Base-by-base conservation (phyloP, 1,284 basidiomycete genomes). In the Marasmius fiardii region DNA sequence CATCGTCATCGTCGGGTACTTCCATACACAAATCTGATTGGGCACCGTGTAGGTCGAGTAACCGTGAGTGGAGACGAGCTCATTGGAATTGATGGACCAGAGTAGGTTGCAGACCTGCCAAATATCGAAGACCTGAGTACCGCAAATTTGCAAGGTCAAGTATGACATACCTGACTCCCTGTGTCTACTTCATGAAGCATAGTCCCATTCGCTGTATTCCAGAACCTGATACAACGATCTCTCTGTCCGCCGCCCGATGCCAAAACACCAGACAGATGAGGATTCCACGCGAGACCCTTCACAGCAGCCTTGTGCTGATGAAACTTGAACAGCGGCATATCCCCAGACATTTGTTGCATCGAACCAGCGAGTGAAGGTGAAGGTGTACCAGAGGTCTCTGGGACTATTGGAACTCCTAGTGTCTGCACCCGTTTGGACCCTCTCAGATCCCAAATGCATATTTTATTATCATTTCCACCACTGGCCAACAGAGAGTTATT, bases 1-100 rank as follows among this genome's bases (percentile, higher is more conserved):
- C 81, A 95, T 94, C 56, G 89, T 87, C 71, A 95, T 80, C 10
- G 87, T 88, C 0, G 96, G 96, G 71, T 98, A 98, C 67, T 90
- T 90, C 96, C 96, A 99, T 61, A 98, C 91, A 67, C 93, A 95
- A 54, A 98, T 96, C 71, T 98, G 96, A 72, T 98, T 98, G 70
- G 97, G 95, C 6, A 95, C 86, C 0, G 91, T 86, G 3, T 92
- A 93, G 8, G 88, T 91, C 18, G 93, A 96, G 75, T 95, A 99
- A 0, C 96, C 96, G 66, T 99, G 96, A 1, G 96, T 99, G 12
- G 93, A 96, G 26, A 98, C 94, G 35, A 98, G 82, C 73, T 99
- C 96, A 67, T 98, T 95, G n/a, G 94, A 94, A 28, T 92, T 97
- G 53, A 90, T 79, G 4, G 93, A 96, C 95, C 95, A 98, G 62